Conservation (phyloP, 176 grass and related monocot genomes). For the Hyparrhenia diplandra region DNA sequence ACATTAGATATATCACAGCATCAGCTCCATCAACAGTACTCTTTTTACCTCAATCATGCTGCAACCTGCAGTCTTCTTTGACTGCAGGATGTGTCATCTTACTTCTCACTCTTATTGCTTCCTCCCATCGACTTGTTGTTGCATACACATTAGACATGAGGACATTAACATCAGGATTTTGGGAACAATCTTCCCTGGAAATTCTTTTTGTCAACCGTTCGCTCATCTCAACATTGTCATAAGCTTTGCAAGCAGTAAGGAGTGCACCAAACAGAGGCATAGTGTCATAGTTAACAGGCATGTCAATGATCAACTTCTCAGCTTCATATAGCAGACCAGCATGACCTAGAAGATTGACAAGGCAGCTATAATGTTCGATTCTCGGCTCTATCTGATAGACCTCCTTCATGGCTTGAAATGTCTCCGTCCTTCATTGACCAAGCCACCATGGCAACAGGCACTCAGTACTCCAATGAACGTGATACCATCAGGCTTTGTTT, state of each 20-base stretch:
- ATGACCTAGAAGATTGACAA: conserved; percentile 58
- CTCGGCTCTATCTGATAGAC: conserved; percentile 46
- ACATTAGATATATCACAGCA: background rate
- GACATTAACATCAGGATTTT: conserved; percentile 43
- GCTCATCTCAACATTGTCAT: conserved; percentile 50
- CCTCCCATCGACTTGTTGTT: conserved; percentile 51
- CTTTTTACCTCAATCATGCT: conserved; percentile 62
- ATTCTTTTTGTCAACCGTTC: conserved; percentile 46
- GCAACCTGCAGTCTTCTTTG: conserved; percentile 70
- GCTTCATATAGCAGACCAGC: conserved; percentile 62
- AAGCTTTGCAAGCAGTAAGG: conserved; percentile 52
- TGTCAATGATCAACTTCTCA: conserved; percentile 40
- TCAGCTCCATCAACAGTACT: background rate
- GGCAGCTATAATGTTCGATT: conserved; percentile 60
- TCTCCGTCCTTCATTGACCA: conserved; percentile 52
- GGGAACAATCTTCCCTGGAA: conserved; percentile 17
- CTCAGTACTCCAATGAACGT: conserved; percentile 53
- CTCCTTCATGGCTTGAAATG: conserved; percentile 49
- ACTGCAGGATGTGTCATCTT: conserved; percentile 44
- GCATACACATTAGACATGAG: conserved; percentile 71
- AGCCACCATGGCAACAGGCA: conserved; percentile 66
- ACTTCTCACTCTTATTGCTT: conserved; percentile 45
- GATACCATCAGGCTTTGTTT: conserved; percentile 40
- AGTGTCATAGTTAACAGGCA: conserved; percentile 33
- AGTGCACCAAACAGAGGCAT: conserved; percentile 56